Percentiles rank a stretch among this genome's conserved stretches.
Evolutionary conservation across 2,329 filamentous ascomycete species (phyloP).

Genomic region (Pleurostoma richardsiae): DNA sequence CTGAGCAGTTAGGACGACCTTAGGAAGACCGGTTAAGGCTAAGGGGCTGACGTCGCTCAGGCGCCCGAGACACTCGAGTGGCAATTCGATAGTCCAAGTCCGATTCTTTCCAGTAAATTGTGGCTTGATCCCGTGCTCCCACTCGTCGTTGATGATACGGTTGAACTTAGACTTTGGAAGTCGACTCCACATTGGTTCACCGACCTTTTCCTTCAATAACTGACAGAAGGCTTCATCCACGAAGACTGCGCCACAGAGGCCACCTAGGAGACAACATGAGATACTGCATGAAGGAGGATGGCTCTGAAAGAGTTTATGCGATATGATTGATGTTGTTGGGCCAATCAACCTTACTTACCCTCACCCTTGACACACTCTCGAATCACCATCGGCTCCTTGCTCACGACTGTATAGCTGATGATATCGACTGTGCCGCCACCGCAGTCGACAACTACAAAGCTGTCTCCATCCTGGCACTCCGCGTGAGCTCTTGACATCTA

Average conservation of each 20-base stretch:
- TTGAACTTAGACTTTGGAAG: background rate
- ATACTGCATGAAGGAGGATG: background rate
- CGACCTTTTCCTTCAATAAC: slow-evolving; percentile 18
- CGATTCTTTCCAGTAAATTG: slow-evolving; percentile 9
- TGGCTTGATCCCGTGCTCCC: slow-evolving; percentile 19
- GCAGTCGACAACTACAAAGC: slow-evolving; percentile 20
- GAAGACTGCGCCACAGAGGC: slow-evolving; percentile 31
- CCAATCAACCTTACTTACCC: slow-evolving; percentile 15
- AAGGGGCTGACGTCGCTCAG: too few species aligned
- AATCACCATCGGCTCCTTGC: slow-evolving; percentile 17
- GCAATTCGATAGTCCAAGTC: slow-evolving; percentile 6
- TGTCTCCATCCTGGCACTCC: slow-evolving; percentile 7
- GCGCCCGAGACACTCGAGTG: background rate
- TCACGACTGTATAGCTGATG: slow-evolving; percentile 28
- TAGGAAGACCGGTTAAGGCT: background rate
- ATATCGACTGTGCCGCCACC: slow-evolving; percentile 28
- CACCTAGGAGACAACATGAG: slow-evolving; percentile 17
- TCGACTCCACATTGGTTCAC: background rate
- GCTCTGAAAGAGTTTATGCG: background rate
- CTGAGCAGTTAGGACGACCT: background rate
- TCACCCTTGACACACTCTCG: slow-evolving; percentile 30
- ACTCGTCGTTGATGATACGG: slow-evolving; percentile 11
- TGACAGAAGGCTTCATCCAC: slow-evolving; percentile 30
- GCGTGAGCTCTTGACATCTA: background rate
- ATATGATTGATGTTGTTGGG: background rate